Conservation (phyloP, 495 filamentous ascomycete species). For the Glarea lozoyensis region DNA sequence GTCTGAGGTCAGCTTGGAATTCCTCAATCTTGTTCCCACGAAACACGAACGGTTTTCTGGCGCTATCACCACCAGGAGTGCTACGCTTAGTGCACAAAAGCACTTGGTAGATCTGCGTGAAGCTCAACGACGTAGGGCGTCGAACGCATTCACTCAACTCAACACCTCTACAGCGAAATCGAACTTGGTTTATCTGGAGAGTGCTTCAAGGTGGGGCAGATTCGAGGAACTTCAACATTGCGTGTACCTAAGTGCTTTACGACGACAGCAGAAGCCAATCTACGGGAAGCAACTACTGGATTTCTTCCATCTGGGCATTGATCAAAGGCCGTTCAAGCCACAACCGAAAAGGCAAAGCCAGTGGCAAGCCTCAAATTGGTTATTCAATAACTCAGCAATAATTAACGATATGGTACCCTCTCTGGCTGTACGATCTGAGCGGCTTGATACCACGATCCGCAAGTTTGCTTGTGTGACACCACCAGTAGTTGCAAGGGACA, state of each 20-base stretch:
- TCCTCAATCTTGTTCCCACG: constrained; percentile 74
- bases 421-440: constrained; percentile 58
- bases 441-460: constrained; percentile 65
- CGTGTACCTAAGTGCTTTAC: constrained; percentile 71
- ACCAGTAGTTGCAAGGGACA: constrained; percentile 70
- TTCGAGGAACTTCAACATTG: constrained; percentile 74
- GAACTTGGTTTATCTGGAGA: constrained; percentile 63
- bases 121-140: constrained; percentile 52
- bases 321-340: constrained; percentile 43
- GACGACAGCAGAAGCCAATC: constrained; percentile 70
- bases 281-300: constrained; percentile 71
- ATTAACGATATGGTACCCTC: constrained; percentile 65
- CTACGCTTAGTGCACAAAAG: constrained; percentile 53
- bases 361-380: constrained; percentile 65
- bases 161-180: constrained; percentile 55
- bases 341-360: constrained; percentile 42
- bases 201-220: constrained; percentile 56
- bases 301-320: constrained; percentile 53
- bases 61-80: constrained; percentile 51
- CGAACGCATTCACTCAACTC: constrained; percentile 48
- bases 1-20: constrained; percentile 58
- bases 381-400: constrained; percentile 58
- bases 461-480: constrained; percentile 90
- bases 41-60: constrained; percentile 58
- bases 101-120: constrained; percentile 53